Evolutionary conservation across 805 yeast genomes (phyloP).

Genomic region (Metschnikowia dekortorum): DNA sequence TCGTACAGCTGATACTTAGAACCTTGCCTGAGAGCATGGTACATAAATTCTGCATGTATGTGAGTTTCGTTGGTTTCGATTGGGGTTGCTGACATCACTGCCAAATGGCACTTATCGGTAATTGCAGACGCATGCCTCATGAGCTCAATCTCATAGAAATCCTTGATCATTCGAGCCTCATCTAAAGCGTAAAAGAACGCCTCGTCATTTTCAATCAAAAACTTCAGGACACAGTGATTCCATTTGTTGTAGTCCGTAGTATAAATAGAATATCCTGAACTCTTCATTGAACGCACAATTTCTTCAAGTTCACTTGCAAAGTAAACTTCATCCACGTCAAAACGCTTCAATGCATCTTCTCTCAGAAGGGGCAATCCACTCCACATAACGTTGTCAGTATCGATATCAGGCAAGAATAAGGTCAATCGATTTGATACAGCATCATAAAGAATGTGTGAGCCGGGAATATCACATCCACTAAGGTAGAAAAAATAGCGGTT

Average conservation of each 20-base stretch:
- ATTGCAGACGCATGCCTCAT: constrained; percentile 79
- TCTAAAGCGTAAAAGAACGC: constrained; percentile 69
- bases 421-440: constrained; percentile 52
- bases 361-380: constrained; percentile 76
- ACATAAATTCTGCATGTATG: constrained; percentile 91
- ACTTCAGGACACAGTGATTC: constrained; percentile 30
- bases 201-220: constrained; percentile 40
- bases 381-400: constrained; percentile 93
- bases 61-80: constrained; percentile 86
- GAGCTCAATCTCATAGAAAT: constrained; percentile 69
- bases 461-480: constrained; percentile 78
- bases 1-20: constrained; percentile 86
- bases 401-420: constrained; percentile 77
- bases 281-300: constrained; percentile 26
- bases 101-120: constrained; percentile 82
- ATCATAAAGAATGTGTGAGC: constrained; percentile 62
- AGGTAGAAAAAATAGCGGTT: constrained; percentile 86
- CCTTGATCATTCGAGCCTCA: constrained; percentile 83
- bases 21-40: constrained; percentile 92
- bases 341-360: constrained; percentile 60
- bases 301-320: constrained; percentile 50
- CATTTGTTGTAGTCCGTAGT: constrained; percentile 57
- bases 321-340: constrained; percentile 78
- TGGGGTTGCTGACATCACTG: constrained; percentile 90
- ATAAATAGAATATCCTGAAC: constrained; percentile 26